Base-by-base conservation (phyloP, 2,329 filamentous ascomycete genomes). In the Colletotrichum salicis region DNA sequence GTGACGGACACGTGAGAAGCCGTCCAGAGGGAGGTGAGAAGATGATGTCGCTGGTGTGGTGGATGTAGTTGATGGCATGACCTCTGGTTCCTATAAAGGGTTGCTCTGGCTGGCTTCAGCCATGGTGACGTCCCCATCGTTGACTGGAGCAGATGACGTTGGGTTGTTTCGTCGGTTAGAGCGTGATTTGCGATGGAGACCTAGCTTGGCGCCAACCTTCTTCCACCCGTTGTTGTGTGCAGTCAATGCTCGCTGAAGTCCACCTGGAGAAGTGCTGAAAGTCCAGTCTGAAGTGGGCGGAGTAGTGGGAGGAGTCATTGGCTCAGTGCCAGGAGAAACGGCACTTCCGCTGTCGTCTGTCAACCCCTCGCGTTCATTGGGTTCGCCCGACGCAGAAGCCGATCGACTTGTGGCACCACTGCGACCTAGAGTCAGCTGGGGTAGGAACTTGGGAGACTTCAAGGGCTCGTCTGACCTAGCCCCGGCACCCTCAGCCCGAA, bases 251-350 rank as follows among this genome's bases (percentile, higher is more conserved):
- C 87, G 84, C 60, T 89, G 87, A 27, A 90, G 80, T 15, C 85
- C 84, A n/a, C 84, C 86, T 0, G 87, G 87, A 5, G 88, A 88
- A 1, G 85, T 80, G 73, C 82, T 82, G 74, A 88, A 87, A 4
- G 82, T 79, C 82, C 86, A 89, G 73, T 91, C 88, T 0, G 88
- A 86, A 1, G 87, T 89, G 0, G 92, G 92, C 41, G 93, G 92
- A 3, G 91, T 93, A 2, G 89, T 93, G 1, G 93, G 93, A 0
- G 93, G 93, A 4, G 93, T 95, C 85, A 94, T 91, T 3, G 87
- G 92, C 77, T 92, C 91, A 71, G 85, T 83, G 31, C 82, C 79
- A 41, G 89, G 84, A 63, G 90, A 91, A 69, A 86, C 86, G n/a
- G 87, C 86, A 73, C 87, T 88, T 67, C 87, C 88, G 71, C 88